Base-by-base conservation (phyloP, 2,329 filamentous ascomycete species). In the Aspergillus ruber region DNA sequence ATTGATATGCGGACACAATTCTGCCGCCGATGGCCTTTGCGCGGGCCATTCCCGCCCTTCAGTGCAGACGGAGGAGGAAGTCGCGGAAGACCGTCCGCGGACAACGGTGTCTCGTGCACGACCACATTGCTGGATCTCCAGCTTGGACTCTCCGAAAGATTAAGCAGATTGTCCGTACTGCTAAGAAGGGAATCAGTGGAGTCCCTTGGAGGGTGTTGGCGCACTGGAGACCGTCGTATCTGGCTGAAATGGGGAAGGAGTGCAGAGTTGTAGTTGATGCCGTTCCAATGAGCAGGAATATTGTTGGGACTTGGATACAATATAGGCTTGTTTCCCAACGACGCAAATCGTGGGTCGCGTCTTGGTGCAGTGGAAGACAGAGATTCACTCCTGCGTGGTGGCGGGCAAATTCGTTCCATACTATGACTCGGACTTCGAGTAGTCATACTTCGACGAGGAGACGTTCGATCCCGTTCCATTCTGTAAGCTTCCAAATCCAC, bases 1-100 rank as follows among this genome's bases (percentile, higher is more conserved):
- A 65, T 68, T 1, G 69, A 67, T 44, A 73, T 70, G 17, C 70
- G 66, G 2, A 73, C 66, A 45, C 68, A 72, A 42, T 72, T 72
- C 35, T 73, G 69, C 33, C 70, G 65, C 43, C 61, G 60, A 48
- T 74, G 70, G 10, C 68, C 66, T 45, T 67, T 69, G 23, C 65
- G 63, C n/a, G 60, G 56, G 1, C 59, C 59, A 8, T 58, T 64
- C 3, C 58, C 56, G 6, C 59, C 57, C 44, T 67, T 68, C 45
- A 68, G 45, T 5, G 65, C 65, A 4, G 66, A 69, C 17, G 58
- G 51, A 32, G 65, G 44, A 25, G 59, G 55, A 2, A 52, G 47
- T 35, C 53, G 61, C 9, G 50, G 46, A 21, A 58, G 57, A 12
- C 53, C 46, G 27, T 57, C 59, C 6, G 56, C 48, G 18, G 57